Base-by-base conservation (phyloP, 495 filamentous ascomycete genomes). In the Aspergillus avenaceus region DNA sequence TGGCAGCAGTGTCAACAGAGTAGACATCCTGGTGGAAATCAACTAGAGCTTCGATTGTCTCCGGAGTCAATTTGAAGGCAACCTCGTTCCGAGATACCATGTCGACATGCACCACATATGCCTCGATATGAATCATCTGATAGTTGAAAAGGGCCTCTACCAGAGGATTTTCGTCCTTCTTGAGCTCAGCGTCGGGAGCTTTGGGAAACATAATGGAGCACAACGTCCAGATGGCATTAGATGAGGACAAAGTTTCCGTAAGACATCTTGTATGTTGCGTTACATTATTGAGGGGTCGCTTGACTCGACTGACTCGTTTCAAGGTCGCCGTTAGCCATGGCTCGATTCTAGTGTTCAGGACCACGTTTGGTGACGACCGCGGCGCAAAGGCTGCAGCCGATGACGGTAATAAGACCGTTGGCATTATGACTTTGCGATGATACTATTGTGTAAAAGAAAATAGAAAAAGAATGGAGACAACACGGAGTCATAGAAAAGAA, bases 31-130 rank as follows among this genome's bases (percentile, higher is more conserved):
- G 91, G 79, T 99, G 95, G 69, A 92, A 97, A 63, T 96, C 90
- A 63, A 96, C 87, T 56, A 99, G 82, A 23, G 89, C 69, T 60
- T 96, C 91, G 76, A 99, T 99, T 37, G 93, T 89, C 67, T 97
- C 93, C 32, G 86, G 85, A n/a, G 91, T 96, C 58, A 99, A 79
- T 76, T 99, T 99, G 82, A 90, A 97, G 48, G 92, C 95, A 51
- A 99, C 91, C 71, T 99, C 93, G 63, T 95, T 95, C 67, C 91
- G 84, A 49, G 93, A 85, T 40, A 99, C 93, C 88, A 99, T 93
- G 74, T 99, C 93, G 69, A 99, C 90, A 70, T 97, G 95, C 50
- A 99, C 93, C 56, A 97, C 89, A 70, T 99, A 99, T 41, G 93
- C 95, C 72, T 97, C 91, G 54, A 97, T 79, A 65, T 96, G 88